phyloP scores from a whole-genome alignment of 768 basidiomycete species.

The Boletellus ananas region DNA sequence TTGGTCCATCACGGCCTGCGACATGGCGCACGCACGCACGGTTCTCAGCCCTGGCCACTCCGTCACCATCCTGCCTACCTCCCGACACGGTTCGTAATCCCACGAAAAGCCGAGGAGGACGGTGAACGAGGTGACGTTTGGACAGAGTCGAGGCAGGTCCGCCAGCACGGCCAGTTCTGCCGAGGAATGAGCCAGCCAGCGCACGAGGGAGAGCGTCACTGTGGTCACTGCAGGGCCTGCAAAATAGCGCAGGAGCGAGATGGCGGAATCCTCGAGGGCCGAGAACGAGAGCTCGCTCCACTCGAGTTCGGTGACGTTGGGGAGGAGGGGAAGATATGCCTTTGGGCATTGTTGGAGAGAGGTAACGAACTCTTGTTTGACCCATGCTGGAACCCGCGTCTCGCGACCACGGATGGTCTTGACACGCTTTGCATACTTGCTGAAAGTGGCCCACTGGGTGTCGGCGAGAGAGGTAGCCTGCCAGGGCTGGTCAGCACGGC shows the following conservation, averaged over 20 bases:
- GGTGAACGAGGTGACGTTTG: conserved; percentile 19
- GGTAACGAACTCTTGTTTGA: conserved; percentile 4
- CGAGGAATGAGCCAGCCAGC: conserved; percentile 9
- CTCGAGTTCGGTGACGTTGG: conserved; percentile 15
- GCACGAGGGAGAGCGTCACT: conserved; percentile 10
- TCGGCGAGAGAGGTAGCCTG: conserved; percentile 1
- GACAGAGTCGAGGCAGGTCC: conserved; percentile 16
- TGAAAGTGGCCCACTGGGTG: conserved; percentile 16
- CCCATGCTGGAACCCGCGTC: not conserved
- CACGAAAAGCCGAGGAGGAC: conserved; percentile 5
- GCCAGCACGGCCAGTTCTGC: conserved; percentile 13
- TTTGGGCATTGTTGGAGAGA: conserved; percentile 9
- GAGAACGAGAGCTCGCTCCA: conserved; percentile 13
- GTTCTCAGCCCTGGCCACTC: conserved; percentile 11
- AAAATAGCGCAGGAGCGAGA: conserved; percentile 15
- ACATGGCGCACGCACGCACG: conserved; percentile 11
- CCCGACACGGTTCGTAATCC: conserved; percentile 3
- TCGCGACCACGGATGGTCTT: conserved; percentile 9
- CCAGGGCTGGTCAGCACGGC: not conserved
- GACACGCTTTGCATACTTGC: conserved; percentile 22
- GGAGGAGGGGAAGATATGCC: conserved; percentile 18
- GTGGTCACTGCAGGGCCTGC: conserved; percentile 10
- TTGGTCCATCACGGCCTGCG: conserved; percentile 13
- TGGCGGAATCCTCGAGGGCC: conserved; percentile 1
- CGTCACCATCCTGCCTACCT: conserved; percentile 15